phyloP scores from a whole-genome alignment of 805 yeast species.

The Kuraishia ogatae region DNA sequence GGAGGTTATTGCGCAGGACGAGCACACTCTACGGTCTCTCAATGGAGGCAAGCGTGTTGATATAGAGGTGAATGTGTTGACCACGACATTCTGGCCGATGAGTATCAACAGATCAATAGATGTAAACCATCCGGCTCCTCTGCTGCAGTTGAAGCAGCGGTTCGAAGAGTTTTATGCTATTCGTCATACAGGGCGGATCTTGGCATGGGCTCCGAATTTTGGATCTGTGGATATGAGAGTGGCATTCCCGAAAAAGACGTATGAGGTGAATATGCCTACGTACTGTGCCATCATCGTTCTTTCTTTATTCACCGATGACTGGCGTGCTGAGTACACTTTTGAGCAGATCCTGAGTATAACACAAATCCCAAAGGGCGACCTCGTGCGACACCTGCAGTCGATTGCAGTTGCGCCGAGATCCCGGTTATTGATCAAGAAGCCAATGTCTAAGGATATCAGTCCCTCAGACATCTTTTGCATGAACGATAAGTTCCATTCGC shows the following conservation, averaged over 20 bases:
- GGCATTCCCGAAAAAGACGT: slow-evolving; percentile 57
- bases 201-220: slow-evolving; percentile 75
- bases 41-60: slow-evolving; percentile 25
- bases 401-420: slow-evolving; percentile 78
- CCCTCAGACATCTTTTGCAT: slow-evolving; percentile 55
- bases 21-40: slow-evolving; percentile 7
- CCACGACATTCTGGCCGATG: slow-evolving; percentile 64
- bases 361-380: slow-evolving; percentile 62
- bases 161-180: slow-evolving; percentile 45
- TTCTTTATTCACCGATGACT: slow-evolving; percentile 50
- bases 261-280: slow-evolving; percentile 75
- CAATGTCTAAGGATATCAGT: slow-evolving; percentile 65
- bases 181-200: slow-evolving; percentile 47
- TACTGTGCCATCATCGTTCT: slow-evolving; percentile 73
- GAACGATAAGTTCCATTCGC: slow-evolving; percentile 61
- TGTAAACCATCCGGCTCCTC: slow-evolving; percentile 31
- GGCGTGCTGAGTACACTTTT: slow-evolving; percentile 37
- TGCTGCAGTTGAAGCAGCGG: slow-evolving; percentile 30
- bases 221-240: slow-evolving; percentile 78
- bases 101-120: slow-evolving; percentile 29
- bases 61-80: slow-evolving; percentile 44
- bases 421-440: slow-evolving; percentile 63
- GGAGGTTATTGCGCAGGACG: slow-evolving; percentile 8
- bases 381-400: slow-evolving; percentile 72
- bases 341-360: slow-evolving; percentile 59